phyloP scores from a whole-genome alignment of 208 protist species.

The Tetramitus jugosus region DNA sequence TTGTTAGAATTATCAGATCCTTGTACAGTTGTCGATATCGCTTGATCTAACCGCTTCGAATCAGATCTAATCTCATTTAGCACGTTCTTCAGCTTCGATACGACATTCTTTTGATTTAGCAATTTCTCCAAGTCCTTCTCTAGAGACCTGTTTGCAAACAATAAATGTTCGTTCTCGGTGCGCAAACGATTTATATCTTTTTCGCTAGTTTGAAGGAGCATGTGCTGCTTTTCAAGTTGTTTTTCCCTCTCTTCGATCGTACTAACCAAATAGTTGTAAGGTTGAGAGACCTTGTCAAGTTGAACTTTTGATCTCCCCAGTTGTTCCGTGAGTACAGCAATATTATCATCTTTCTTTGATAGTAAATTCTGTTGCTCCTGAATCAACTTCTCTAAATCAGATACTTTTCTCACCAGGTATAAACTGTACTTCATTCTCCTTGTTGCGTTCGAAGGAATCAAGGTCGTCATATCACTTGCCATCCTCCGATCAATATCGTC shows the following conservation, averaged over 20 bases:
- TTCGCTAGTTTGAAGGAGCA: background rate
- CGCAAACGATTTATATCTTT: background rate
- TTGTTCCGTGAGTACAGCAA: background rate
- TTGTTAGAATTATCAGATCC: no score
- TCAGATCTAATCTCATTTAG: background rate
- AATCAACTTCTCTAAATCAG: background rate
- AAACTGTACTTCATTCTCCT: slow-evolving; percentile 8
- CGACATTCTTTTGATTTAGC: background rate
- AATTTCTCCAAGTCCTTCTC: slow-evolving; percentile 1
- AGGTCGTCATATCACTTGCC: background rate
- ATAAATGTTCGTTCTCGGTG: background rate
- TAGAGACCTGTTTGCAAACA: background rate
- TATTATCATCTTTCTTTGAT: background rate
- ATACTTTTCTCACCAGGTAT: background rate
- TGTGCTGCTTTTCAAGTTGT: background rate
- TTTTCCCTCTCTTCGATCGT: background rate
- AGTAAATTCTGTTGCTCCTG: background rate
- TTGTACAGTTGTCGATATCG: no score
- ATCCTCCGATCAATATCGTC: no score
- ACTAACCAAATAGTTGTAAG: slow-evolving; percentile 4
- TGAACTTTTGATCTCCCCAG: background rate
- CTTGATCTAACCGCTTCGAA: no score
- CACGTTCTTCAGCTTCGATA: background rate
- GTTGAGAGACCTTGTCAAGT: background rate
- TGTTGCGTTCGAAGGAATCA: background rate